Evolutionary conservation across 768 basidiomycete genomes (phyloP).

Genomic region (Pulveroboletus sp.): DNA sequence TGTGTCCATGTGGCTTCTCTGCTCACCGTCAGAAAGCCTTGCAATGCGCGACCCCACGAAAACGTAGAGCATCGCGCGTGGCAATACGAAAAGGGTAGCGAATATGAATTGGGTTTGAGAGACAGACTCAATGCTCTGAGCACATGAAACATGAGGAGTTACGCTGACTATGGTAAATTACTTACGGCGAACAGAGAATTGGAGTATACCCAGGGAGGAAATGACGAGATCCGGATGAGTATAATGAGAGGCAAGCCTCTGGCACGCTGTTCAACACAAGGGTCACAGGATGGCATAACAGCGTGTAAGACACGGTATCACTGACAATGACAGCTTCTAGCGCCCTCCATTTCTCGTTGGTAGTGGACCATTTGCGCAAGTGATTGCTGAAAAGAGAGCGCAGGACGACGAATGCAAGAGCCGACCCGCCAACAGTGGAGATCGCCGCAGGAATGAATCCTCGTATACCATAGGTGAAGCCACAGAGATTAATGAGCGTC

Average conservation of each 20-base stretch:
- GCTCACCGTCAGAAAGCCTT: slow-evolving; percentile 69
- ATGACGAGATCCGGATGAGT: slow-evolving; percentile 74
- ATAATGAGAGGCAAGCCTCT: slow-evolving; percentile 81
- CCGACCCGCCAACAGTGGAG: slow-evolving; percentile 63
- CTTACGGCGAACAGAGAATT: slow-evolving; percentile 75
- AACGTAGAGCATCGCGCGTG: slow-evolving; percentile 67
- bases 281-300: not conserved
- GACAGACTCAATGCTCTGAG: slow-evolving; percentile 69
- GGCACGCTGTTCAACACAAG: slow-evolving; percentile 42
- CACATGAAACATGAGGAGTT: slow-evolving; percentile 5
- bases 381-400: slow-evolving; percentile 54
- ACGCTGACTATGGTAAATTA: slow-evolving; percentile 10
- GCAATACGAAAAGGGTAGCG: slow-evolving; percentile 68
- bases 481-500: slow-evolving; percentile 54
- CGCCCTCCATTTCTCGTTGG: slow-evolving; percentile 73
- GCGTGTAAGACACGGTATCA: slow-evolving; percentile 1
- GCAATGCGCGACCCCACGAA: slow-evolving; percentile 79
- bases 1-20: slow-evolving; percentile 71
- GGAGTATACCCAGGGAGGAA: slow-evolving; percentile 88
- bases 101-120: slow-evolving; percentile 69
- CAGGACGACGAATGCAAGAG: slow-evolving; percentile 55
- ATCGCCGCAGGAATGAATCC: slow-evolving; percentile 65
- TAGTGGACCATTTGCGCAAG: slow-evolving; percentile 55
- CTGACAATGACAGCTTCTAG: slow-evolving; percentile 71
- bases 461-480: slow-evolving; percentile 79